Evolutionary conservation across 192 early-diverging fungal species (phyloP), one percentile per base, ranked within the genome.

Genomic region (Linnemannia zychae): DNA sequence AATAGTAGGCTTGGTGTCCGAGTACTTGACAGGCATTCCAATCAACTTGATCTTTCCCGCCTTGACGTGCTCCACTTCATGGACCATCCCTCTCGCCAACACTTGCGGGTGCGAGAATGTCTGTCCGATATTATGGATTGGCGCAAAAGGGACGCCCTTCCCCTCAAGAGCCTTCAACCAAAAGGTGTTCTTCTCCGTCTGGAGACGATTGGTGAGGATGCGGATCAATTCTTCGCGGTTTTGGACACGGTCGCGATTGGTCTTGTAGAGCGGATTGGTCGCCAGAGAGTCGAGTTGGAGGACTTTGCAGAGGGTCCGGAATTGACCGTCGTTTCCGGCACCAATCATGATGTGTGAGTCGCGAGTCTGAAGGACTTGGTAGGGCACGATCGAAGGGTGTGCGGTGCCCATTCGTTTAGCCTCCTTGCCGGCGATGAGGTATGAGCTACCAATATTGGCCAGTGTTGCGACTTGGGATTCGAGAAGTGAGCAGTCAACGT

Each of bases 351-450:
- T 90, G 86, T 89, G 88, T 11, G 93, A 94, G 84, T 98, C 95
- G 17, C 76, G 89, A 9, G 97, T 97, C 0, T 90, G 88, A 71
- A 98, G 95, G 9, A 92, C 93, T 76, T 97, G 94, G 88, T 99
- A 99, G 22, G 98, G 98, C 4, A 97, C 98, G 57, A 99, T 98
- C 0, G 95, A 94, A 2, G 95, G 90, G 80, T 99, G 98, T 12
- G 91, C 84, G 1, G 97, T 98, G 50, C 97, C 98, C 94, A 94
- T 94, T 22, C 98, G 90, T 65, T 88, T 87, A 0, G 94, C 96
- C 87, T 98, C 96, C 74, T 90, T 38, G 15, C 92, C 92, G 38
- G 95, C 96, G 47, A 98, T 93, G 70, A 99, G 88, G 79, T 95
- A 98, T 79, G 91, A 96, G 68, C 93, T 93, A 0, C 90, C 97